Percentiles rank a stretch among this genome's conserved stretches.
These are phyloP conservation scores for Aspergillus aculeatus DNA, from an alignment of 2,329 filamentous ascomycete species.

Conservation along the genomic window DNA sequence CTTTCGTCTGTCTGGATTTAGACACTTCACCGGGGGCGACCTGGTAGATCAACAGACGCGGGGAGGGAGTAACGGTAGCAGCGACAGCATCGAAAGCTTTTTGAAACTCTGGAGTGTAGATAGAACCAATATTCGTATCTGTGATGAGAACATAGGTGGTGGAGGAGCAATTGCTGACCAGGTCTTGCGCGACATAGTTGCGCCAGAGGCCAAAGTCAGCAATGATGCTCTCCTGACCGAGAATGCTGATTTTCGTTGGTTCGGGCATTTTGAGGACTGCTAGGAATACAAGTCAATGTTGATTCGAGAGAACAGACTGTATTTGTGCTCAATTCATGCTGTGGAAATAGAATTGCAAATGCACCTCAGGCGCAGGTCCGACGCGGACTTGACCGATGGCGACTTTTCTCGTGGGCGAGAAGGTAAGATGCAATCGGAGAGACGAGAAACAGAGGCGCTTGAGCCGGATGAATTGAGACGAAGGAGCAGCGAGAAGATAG, in stretches of 20 bases:
- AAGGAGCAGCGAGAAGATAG: background rate
- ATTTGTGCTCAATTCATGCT: slow-evolving; percentile 20
- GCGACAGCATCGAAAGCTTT: slow-evolving; percentile 58
- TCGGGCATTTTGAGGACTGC: slow-evolving; percentile 30
- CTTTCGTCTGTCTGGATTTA: slow-evolving; percentile 90
- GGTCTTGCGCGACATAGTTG: slow-evolving; percentile 74
- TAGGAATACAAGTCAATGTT: slow-evolving; percentile 10
- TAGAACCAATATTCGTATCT: slow-evolving; percentile 82
- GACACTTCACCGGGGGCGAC: slow-evolving; percentile 91
- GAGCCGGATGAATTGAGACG: background rate
- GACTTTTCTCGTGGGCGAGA: background rate
- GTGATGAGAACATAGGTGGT: slow-evolving; percentile 96
- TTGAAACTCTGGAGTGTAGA: slow-evolving; percentile 78
- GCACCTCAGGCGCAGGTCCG: background rate
- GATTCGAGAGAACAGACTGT: slow-evolving; percentile 10
- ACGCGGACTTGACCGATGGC: background rate
- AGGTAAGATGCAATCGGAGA: background rate
- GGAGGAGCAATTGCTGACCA: slow-evolving; percentile 72
- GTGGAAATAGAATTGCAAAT: slow-evolving; percentile 3
- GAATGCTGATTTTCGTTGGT: slow-evolving; percentile 70
- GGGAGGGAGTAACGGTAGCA: slow-evolving; percentile 47
- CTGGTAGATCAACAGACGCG: slow-evolving; percentile 77
- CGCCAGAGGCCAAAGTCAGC: slow-evolving; percentile 91
- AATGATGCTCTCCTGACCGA: slow-evolving; percentile 86
- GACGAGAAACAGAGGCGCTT: background rate